phyloP scores from a whole-genome alignment of 75 land plant species.

The Cupressus sempervirens region DNA sequence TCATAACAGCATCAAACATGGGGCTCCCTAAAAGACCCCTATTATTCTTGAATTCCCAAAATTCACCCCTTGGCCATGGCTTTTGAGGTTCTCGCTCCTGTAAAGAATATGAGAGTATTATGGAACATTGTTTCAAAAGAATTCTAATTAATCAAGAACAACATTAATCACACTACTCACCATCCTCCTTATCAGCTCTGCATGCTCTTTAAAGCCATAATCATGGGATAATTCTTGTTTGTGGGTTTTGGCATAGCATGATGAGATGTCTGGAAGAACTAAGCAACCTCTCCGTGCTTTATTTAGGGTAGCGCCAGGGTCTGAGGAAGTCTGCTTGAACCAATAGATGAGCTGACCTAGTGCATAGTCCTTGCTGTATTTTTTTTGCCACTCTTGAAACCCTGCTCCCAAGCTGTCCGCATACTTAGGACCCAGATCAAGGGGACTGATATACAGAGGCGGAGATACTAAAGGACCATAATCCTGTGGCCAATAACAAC shows the following conservation, averaged over 20 bases:
- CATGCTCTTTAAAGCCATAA: conserved; percentile 62
- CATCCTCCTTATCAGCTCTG: conserved; percentile 73
- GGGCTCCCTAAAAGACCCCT: conserved; percentile 78
- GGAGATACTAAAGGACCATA: conserved; percentile 69
- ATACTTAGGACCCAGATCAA: conserved; percentile 89
- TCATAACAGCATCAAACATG: conserved; percentile 77
- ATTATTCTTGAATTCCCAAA: conserved; percentile 75
- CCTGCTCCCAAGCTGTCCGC: conserved; percentile 54
- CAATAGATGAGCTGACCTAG: conserved; percentile 92
- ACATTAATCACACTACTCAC: conserved; percentile 35
- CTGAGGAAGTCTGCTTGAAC: conserved; percentile 67
- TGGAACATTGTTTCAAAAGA: not conserved
- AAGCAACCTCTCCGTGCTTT: conserved; percentile 78
- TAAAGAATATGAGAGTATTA: not conserved
- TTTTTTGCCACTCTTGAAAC: conserved; percentile 64
- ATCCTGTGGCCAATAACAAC: conserved; percentile 38
- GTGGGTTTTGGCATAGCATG: conserved; percentile 76
- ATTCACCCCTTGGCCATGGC: conserved; percentile 78
- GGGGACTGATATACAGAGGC: conserved; percentile 76
- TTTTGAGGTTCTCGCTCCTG: conserved; percentile 87
- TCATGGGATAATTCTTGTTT: conserved; percentile 54
- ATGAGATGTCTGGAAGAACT: conserved; percentile 73
- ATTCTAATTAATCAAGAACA: conserved; percentile 1
- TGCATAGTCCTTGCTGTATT: conserved; percentile 76
- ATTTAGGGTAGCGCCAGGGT: conserved; percentile 70